Evolutionary conservation across 108 stramenopile species (phyloP).

Genomic region (Nitzschia inconspicua): DNA sequence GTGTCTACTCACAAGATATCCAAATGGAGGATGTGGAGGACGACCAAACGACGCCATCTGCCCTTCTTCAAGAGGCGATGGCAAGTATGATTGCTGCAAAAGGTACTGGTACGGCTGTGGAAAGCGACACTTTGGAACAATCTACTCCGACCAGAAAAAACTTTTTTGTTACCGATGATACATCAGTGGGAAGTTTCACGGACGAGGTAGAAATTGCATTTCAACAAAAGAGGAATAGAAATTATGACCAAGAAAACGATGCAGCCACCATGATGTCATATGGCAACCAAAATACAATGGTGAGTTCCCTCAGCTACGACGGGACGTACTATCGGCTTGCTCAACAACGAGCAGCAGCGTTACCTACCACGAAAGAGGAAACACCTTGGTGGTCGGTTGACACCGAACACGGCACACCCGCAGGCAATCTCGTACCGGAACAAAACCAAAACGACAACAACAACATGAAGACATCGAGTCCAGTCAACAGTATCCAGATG

Average conservation of each 20-base stretch:
- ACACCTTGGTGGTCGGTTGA: background rate
- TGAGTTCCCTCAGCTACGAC: constrained; percentile 1
- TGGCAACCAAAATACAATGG: background rate
- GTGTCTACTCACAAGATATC: too few relatives aligned
- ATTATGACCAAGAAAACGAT: background rate
- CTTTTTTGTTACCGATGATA: constrained; percentile 9
- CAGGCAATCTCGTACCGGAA: background rate
- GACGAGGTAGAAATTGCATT: background rate
- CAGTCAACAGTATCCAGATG: background rate
- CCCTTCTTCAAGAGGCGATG: too few relatives aligned
- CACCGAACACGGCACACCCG: background rate
- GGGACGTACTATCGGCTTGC: background rate
- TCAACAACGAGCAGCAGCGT: background rate
- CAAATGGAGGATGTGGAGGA: too few relatives aligned
- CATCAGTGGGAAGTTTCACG: constrained; percentile 8
- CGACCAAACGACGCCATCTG: too few relatives aligned
- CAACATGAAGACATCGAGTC: background rate
- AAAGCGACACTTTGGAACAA: background rate
- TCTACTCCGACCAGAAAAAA: too few relatives aligned
- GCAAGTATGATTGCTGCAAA: background rate
- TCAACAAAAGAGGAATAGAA: background rate
- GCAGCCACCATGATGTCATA: background rate
- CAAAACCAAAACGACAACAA: background rate
- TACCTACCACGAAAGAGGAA: background rate
- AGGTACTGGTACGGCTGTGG: too few relatives aligned